Evolutionary conservation across 257 asterid genomes (phyloP).

Genomic region (Striga asiatica): DNA sequence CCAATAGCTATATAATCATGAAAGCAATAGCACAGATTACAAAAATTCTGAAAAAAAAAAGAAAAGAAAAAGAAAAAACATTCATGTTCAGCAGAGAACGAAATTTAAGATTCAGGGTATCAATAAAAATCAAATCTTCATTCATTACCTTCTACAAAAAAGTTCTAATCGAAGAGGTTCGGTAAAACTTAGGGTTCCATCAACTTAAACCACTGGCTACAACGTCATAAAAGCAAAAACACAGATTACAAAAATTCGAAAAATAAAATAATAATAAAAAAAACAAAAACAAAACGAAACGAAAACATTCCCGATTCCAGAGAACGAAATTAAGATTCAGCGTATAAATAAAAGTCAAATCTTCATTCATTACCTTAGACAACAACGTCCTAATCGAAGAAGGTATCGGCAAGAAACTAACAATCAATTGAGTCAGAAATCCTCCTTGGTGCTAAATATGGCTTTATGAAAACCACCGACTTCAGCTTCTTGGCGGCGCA

Average conservation of each 20-base stretch:
- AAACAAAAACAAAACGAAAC: too few relatives aligned
- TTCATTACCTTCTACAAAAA: too few relatives aligned
- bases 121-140: too few relatives aligned
- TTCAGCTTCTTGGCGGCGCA: constrained; percentile 12
- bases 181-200: constrained; percentile 2
- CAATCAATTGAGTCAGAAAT: constrained; percentile 4
- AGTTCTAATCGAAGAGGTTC: too few relatives aligned
- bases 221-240: too few relatives aligned
- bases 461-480: neutral
- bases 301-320: too few relatives aligned
- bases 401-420: neutral
- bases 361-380: neutral
- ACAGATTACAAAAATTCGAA: too few relatives aligned
- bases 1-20: neutral
- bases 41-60: neutral
- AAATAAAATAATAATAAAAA: too few relatives aligned
- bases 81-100: neutral
- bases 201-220: neutral
- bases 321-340: too few relatives aligned
- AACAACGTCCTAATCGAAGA: neutral
- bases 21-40: neutral
- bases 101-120: neutral
- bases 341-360: too few relatives aligned
- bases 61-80: neutral
- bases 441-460: neutral